Base-by-base conservation (phyloP, 164 flowering plant species). In the Aristolochia californica region DNA sequence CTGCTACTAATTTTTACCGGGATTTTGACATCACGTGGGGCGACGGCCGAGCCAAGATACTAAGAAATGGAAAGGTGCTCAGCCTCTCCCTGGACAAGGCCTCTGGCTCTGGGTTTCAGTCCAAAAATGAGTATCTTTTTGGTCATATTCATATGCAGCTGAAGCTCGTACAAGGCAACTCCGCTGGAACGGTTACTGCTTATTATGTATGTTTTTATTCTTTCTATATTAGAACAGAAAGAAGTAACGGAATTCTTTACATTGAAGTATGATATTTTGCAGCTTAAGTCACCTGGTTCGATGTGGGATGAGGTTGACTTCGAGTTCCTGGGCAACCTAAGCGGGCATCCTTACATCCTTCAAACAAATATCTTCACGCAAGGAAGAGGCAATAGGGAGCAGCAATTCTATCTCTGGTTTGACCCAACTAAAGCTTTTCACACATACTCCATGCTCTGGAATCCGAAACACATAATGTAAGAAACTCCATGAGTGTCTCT, bases 161-260 rank as follows among this genome's bases (percentile, higher is more conserved):
- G 30, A 73, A 70, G 58, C 69, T 76, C 8, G 70, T 74, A 1
- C 64, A 73, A 15, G 77, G 80, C 20, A 71, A 76, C 64, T 73
- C 80, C 1, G 75, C 77, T 26, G 77, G 80, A 56, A 73, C 77
- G 0, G 75, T 76, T 47, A 70, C 80, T 3, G 30, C 80, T 14
- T 76, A 28, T 30, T 76, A 73, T 50, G 80, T 76, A 59, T 30
- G 68, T 52, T 16, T 5, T 34, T 4, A 3, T 21, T 45, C 30
- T 44, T 20, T 58, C 47, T 12, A 16, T 4, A 4, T 10, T 5
- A 43, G 23, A 16, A 24, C 23, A 27, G 30, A 20, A 8, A 25
- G 4, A 7, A 25, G 48, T 25, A 15, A 26, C 9, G 22, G 22
- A 15, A 9, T 13, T 21, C 26, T 24, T 1, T 13, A 24, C 17